Conservation (phyloP, 2,329 filamentous ascomycete species). For the Xylariaceae sp. region DNA sequence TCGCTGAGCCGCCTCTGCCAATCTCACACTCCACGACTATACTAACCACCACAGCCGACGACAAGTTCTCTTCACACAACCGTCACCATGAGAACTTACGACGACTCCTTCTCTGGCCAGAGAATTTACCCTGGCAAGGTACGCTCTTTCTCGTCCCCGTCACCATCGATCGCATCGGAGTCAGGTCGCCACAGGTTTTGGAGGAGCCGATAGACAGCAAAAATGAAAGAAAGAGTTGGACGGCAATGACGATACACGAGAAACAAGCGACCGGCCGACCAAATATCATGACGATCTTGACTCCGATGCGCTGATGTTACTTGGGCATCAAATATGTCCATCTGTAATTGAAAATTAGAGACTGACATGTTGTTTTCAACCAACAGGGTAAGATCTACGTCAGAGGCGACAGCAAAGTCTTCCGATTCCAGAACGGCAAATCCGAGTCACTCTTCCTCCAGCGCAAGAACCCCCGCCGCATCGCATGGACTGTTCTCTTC, state of each 20-base stretch:
- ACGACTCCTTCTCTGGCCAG: constrained; percentile 64
- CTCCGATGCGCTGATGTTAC: too few species aligned
- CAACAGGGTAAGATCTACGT: constrained; percentile 96
- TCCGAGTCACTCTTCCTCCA: constrained; percentile 99
- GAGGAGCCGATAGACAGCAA: too few species aligned
- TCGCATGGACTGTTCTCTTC: constrained; percentile 98
- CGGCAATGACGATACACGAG: too few species aligned
- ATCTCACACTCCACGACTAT: constrained; percentile 23
- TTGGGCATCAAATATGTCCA: background rate
- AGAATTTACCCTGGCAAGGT: constrained; percentile 69
- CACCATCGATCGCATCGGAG: constrained; percentile 23
- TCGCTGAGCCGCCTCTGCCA: constrained; percentile 22
- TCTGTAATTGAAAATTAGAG: constrained; percentile 4
- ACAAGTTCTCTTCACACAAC: constrained; percentile 35
- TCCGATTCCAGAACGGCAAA: constrained; percentile 99
- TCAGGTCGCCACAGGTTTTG: too few species aligned
- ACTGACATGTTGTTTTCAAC: constrained; percentile 7
- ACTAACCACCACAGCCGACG: constrained; percentile 38
- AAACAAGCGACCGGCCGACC: too few species aligned
- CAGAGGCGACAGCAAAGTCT: constrained; percentile 99
- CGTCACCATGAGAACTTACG: constrained; percentile 64
- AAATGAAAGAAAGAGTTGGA: too few species aligned
- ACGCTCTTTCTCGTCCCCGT: constrained; percentile 33
- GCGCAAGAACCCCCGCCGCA: constrained; percentile 99
- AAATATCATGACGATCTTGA: too few species aligned